phyloP scores from a whole-genome alignment of 2,329 filamentous ascomycete genomes.

The Alternaria triticimaculans region DNA sequence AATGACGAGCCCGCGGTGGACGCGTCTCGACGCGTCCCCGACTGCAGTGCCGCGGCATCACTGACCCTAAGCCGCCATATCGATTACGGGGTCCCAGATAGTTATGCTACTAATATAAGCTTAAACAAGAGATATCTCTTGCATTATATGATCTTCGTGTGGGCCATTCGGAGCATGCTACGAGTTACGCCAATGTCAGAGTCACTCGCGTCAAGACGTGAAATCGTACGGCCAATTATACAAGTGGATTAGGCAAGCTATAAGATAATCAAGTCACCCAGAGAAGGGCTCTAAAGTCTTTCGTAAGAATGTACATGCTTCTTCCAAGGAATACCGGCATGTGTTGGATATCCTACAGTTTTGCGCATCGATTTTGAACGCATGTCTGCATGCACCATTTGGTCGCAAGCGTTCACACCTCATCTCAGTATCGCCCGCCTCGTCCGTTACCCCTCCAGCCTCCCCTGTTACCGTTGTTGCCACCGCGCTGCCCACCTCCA shows the following conservation, averaged over 20 bases:
- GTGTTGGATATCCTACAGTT: not conserved
- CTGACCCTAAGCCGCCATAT: not conserved
- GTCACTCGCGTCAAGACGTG: not conserved
- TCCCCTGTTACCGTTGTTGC: slow-evolving; percentile 23
- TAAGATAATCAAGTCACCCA: not conserved
- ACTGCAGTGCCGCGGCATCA: not conserved
- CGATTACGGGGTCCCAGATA: not conserved
- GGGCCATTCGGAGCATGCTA: not conserved
- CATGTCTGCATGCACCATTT: not conserved
- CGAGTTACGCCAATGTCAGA: not conserved
- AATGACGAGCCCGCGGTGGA: not conserved
- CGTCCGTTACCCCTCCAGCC: slow-evolving; percentile 22
- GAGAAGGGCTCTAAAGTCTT: not conserved
- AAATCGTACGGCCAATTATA: not conserved
- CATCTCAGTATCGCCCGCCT: slow-evolving; percentile 21
- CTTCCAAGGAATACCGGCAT: not conserved
- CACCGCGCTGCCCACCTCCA: slow-evolving; percentile 12
- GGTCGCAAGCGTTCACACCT: not conserved
- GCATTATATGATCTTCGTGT: too few species aligned
- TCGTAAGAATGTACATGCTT: not conserved
- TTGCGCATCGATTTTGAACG: not conserved
- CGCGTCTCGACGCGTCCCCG: not conserved
- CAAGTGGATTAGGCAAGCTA: not conserved
- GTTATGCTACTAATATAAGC: not conserved
- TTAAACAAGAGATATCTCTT: too few species aligned